Percentiles rank a stretch among this genome's conserved stretches.
phyloP scores from a whole-genome alignment of 768 basidiomycete species.

The Cyathus striatus region DNA sequence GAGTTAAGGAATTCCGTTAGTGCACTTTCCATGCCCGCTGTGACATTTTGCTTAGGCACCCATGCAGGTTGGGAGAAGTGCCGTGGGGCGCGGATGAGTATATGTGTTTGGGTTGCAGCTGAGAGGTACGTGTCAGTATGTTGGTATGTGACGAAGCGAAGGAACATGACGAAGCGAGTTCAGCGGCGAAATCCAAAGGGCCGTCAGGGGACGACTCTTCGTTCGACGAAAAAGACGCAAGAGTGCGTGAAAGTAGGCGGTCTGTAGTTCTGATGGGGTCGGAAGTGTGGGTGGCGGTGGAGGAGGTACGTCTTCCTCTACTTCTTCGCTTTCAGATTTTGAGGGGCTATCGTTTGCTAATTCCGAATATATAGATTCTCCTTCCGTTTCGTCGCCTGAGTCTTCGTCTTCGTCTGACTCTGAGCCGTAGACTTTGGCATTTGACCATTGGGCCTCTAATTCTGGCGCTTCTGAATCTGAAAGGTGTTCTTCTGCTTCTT shows the following conservation, averaged over 20 bases:
- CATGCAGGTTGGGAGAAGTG: slow-evolving; percentile 41
- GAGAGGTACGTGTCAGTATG: too few species aligned
- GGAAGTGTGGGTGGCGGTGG: slow-evolving; percentile 2
- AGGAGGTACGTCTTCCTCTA: too few species aligned
- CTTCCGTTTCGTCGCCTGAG: slow-evolving; percentile 1
- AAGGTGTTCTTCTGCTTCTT: slow-evolving; percentile 5
- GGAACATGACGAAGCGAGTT: too few species aligned
- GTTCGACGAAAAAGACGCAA: too few species aligned
- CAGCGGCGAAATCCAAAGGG: too few species aligned
- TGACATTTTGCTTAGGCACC: slow-evolving; percentile 40
- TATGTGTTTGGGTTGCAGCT: slow-evolving; percentile 42
- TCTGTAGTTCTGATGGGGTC: slow-evolving; percentile 17
- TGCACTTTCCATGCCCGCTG: slow-evolving; percentile 27
- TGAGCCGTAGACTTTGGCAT: slow-evolving; percentile 2
- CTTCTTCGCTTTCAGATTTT: too few species aligned
- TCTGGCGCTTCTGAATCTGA: slow-evolving; percentile 5
- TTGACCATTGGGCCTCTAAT: slow-evolving; percentile 6
- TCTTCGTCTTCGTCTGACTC: slow-evolving; percentile 7
- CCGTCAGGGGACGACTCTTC: too few species aligned
- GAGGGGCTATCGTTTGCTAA: too few species aligned
- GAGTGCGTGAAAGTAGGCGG: slow-evolving; percentile 27
- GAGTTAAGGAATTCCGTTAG: slow-evolving; percentile 40
- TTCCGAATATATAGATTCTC: too few species aligned
- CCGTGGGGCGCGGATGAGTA: slow-evolving; percentile 41
- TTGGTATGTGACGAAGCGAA: too few species aligned